Evolutionary conservation across 1,284 basidiomycete genomes (phyloP), one percentile per base, ranked within the genome.

Genomic region (Vanrija sp.): DNA sequence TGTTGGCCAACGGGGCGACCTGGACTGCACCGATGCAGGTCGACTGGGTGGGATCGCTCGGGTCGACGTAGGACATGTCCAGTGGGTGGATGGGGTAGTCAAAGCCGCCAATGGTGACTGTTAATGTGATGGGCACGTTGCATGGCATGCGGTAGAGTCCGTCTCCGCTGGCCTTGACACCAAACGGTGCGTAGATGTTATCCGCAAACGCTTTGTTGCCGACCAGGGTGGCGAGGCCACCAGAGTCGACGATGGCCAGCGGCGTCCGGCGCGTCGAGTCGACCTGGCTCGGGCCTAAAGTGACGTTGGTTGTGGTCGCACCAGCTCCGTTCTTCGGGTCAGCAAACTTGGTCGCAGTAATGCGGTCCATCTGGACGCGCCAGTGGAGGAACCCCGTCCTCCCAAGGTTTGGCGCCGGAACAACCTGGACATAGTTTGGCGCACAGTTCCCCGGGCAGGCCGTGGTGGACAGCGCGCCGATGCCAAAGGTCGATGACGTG

Each of bases 1-100:
- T 44, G 18, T 64, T 53, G 46, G 65, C 65, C 23, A 69, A 52
- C 26, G 51, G 45, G 6, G 66, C 61, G 45, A 72, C 74, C 54
- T 77, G 75, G 9, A 77, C 64, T 23, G 68, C 67, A 3, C 75
- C 75, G 25, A 74, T 64, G 42, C 75, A 77, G 10, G 63, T 68
- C 18, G 57, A 52, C 49, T 67, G 67, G 38, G 64, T 65, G 0
- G 62, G 48, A 47, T 73, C 72, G 16, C 53, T 47, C 0, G 71
- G 64, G 47, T 74, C 68, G 16, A 68, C 53, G 63, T 69, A 71
- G 3, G 66, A 68, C 72, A 76, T 72, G 51, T 77, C 75, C 23
- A 77, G 66, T 9, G 75, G 75, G 50, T 77, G 75, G 7, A 72
- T 63, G 5, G 73, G 65, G 52, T 65, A 68, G 38, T 61, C 55